Base-by-base conservation (phyloP, 2,329 filamentous ascomycete species). In the Exophiala oligosperma region DNA sequence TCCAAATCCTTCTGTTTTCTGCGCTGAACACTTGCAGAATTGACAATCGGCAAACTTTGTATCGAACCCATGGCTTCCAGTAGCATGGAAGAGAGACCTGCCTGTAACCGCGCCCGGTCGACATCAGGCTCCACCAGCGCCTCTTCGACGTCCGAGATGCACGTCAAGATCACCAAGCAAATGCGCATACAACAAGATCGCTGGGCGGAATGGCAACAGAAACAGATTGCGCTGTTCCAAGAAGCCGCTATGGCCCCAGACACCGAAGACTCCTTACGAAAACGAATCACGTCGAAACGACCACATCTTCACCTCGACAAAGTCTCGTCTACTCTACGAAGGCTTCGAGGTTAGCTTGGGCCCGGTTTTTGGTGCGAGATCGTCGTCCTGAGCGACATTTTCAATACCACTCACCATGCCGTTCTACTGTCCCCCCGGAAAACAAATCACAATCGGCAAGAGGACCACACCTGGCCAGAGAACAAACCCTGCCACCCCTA, bases 161-260 rank as follows among this genome's bases (percentile, higher is more conserved):
- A 64, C 49, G 40, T 35, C 44, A 62, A 62, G 32, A 59, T 64
- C 48, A 49, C 57, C 9, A 60, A 52, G 37, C 62, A 64, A 48
- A 64, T 62, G 59, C 59, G 52, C 2, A 17, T 26, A n/a, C 55
- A 60, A 40, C 59, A 61, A 47, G 59, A 57, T 17, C 59, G 59
- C 5, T 64, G 59, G 59, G n/a, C 52, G 11, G 29, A 44, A n/a
- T 62, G 59, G 62, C 62, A 64, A 43, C 37, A 53, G 17, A 58
- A 60, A 49, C 59, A 64, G 49, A 52, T 64, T 23, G 56, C 58
- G 17, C 38, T 24, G 14, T 64, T 56, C 40, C 56, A 56, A 17
- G 49, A 43, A 21, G 56, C 59, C 1, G 56, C 62, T 6, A 26
- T 43, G 28, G 49, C 52, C 43, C 26, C 56, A 38, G 53, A 28